A percentile compares a stretch with the other conserved stretches of the same genome.
These are phyloP conservation scores for Lasiodiplodia citricola DNA, from an alignment of 2,329 filamentous ascomycete species.

Conservation along the genomic window DNA sequence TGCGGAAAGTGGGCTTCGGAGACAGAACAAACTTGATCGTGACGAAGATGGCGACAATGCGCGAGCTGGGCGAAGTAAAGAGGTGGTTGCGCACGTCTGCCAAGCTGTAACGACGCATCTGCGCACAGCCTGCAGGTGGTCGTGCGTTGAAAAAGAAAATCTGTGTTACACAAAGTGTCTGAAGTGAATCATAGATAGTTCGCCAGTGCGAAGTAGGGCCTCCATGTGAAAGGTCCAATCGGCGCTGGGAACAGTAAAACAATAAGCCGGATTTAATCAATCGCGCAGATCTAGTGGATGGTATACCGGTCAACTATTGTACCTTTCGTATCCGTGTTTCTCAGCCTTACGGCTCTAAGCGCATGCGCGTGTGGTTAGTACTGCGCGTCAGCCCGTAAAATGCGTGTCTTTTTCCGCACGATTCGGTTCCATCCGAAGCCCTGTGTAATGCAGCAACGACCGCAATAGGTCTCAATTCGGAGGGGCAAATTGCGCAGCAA, in stretches of 20 bases:
- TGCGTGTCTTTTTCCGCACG: not conserved
- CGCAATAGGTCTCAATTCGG: not conserved
- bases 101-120: not conserved
- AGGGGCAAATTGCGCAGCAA: not conserved
- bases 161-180: not conserved
- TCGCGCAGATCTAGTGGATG: too few species aligned
- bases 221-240: not conserved
- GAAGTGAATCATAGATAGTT: not conserved
- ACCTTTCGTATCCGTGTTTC: not conserved
- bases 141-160: not conserved
- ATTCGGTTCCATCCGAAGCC: not conserved
- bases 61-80: not conserved
- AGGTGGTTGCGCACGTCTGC: not conserved
- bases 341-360: slow-evolving; percentile 4
- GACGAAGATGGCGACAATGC: not conserved
- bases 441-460: not conserved
- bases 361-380: not conserved
- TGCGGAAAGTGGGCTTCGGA: not conserved
- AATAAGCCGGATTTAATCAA: too few species aligned
- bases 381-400: not conserved
- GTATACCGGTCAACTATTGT: not conserved
- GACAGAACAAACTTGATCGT: not conserved
- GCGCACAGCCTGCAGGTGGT: not conserved
- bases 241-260: not conserved
- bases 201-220: not conserved